These are phyloP conservation scores for Hordeum pubiflorum DNA, from an alignment of 202 grass and related monocot genomes.

Conservation along the genomic window DNA sequence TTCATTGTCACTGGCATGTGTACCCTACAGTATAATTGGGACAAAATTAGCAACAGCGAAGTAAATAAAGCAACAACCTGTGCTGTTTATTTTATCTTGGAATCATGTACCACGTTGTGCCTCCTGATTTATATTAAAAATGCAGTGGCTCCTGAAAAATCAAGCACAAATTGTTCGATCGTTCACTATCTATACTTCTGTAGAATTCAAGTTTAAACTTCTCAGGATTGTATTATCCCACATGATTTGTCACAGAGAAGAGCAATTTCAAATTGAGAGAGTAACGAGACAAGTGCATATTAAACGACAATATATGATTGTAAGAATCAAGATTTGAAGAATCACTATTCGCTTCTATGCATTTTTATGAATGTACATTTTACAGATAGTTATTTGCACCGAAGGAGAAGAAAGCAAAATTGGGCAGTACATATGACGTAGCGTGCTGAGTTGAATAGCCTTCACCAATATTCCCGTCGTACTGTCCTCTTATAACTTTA, in stretches of 20 bases:
- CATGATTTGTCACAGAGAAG: conserved; percentile 5
- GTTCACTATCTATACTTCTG: not conserved
- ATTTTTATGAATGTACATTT: not conserved
- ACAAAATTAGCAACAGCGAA: conserved; percentile 18
- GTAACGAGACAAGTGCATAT: not conserved
- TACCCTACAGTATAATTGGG: conserved; percentile 36
- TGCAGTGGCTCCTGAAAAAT: not conserved
- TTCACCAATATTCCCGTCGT: conserved; percentile 33
- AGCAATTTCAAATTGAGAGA: conserved; percentile 8
- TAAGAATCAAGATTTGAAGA: not conserved
- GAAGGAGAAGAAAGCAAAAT: not conserved
- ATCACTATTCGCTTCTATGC: not conserved
- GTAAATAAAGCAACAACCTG: conserved; percentile 5
- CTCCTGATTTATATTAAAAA: conserved; percentile 10
- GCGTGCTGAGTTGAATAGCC: conserved; percentile 35
- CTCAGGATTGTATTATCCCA: not conserved
- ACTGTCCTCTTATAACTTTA: conserved; percentile 49
- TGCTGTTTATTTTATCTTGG: not conserved
- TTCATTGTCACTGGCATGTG: conserved; percentile 36
- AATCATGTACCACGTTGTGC: not conserved
- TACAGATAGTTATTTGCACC: conserved; percentile 8
- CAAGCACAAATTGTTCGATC: not conserved
- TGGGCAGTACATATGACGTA: conserved; percentile 39
- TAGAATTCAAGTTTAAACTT: not conserved
- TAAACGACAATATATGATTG: not conserved